Base-by-base conservation (phyloP, 2,329 filamentous ascomycete genomes). In the Aspergillus vadensis region DNA sequence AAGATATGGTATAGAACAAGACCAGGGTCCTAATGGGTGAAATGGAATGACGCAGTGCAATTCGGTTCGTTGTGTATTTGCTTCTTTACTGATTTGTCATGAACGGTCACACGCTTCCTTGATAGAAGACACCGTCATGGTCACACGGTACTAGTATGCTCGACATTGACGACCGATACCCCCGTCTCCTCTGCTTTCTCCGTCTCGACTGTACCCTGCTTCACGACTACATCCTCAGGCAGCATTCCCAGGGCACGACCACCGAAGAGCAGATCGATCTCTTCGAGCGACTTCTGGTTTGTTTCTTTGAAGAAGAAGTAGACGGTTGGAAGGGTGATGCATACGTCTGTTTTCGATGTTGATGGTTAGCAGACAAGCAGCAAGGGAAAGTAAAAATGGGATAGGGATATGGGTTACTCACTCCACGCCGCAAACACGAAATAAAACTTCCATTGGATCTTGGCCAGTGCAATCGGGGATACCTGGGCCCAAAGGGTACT, bases 401-500 rank as follows among this genome's bases (percentile, higher is more conserved):
- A 15, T 19, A 12, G 17, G 30, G 32, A 53, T 19, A 32, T 19
- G 15, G 23, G 25, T 32, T 12, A 66, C 72, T 64, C 62, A 69
- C 82, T 84, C 65, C 80, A 85, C 8, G 76, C 79, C 44, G 83
- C 82, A 58, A 86, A 87, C 15, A 87, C 77, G 61, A 86, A 82
- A 72, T 86, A 87, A 63, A 83, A 86, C 65, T 76, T 81, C 78
- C 82, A 86, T 0, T 77, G 76, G 25, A 86, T 79, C 2, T 78
- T 68, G 0, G 72, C 77, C 23, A 83, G 69, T 0, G 80, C 85
- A 57, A 81, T 81, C 0, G 85, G 85, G 2, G 80, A 83, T 3
- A 86, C 81, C 67, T 88, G 85, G 7, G 81, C 81, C 78, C 84
- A 87, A 27, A 88, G 77, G 0, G 85, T 86, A 30, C 82, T 81